Conservation (phyloP, 495 filamentous ascomycete species). For the Neurospora sp. region DNA sequence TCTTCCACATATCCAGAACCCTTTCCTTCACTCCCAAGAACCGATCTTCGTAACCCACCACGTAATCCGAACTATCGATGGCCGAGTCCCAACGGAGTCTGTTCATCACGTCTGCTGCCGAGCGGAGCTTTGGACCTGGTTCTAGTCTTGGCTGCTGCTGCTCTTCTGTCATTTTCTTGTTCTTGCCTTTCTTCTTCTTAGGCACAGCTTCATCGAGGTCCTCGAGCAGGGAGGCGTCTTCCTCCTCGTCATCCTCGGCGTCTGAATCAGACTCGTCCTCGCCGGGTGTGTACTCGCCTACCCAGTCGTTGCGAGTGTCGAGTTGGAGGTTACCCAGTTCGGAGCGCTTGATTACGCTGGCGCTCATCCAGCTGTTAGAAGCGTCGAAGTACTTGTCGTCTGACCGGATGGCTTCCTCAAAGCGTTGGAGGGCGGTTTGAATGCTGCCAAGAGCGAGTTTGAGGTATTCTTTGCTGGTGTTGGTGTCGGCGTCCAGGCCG, state of each 20-base stretch:
- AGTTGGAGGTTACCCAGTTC: conserved; percentile 27
- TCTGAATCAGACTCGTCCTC: conserved; percentile 24
- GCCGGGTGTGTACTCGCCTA: conserved; percentile 28
- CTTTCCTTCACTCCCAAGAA: conserved; percentile 58
- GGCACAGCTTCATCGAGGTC: conserved; percentile 15
- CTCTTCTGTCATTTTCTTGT: conserved; percentile 5
- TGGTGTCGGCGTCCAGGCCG: conserved; percentile 30
- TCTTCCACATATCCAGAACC: conserved; percentile 55
- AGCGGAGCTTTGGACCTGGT: conserved; percentile 25
- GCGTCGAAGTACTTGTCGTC: conserved; percentile 41
- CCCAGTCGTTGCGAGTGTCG: conserved; percentile 37
- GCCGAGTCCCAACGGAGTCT: conserved; percentile 61
- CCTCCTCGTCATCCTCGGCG: conserved; percentile 19
- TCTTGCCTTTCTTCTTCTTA: conserved; percentile 11
- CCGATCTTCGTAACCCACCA: conserved; percentile 68
- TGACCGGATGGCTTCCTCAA: conserved; percentile 33
- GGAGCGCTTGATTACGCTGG: conserved; percentile 24
- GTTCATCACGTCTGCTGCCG: conserved; percentile 55
- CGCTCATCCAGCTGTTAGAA: conserved; percentile 36
- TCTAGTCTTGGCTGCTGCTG: background rate
- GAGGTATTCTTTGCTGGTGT: conserved; percentile 20
- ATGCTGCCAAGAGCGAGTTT: conserved; percentile 23
- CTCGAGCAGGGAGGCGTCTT: conserved; percentile 8
- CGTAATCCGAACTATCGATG: conserved; percentile 51
- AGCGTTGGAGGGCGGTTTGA: conserved; percentile 31